Conservation (phyloP, 345 rosid genomes). For the Camelina neglecta region DNA sequence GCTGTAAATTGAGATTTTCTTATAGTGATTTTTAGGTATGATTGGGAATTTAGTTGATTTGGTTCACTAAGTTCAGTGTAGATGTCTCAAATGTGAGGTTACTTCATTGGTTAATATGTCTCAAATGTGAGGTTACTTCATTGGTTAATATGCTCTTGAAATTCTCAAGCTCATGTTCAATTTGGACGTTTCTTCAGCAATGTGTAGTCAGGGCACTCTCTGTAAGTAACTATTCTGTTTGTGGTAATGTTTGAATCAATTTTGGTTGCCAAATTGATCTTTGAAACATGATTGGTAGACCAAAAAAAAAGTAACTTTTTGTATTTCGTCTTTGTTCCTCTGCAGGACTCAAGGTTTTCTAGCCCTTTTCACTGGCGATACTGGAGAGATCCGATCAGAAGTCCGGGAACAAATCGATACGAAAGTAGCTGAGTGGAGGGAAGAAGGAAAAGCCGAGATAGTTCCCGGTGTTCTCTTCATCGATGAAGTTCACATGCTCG, state of each 20-base stretch:
- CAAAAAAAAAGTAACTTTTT: not conserved
- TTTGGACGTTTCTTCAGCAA: not conserved
- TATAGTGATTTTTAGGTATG: not conserved
- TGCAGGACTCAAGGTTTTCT: conserved; percentile 92
- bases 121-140: too few species aligned
- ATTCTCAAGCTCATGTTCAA: not conserved
- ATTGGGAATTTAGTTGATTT: not conserved
- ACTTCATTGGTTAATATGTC: not conserved
- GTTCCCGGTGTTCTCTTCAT: conserved; percentile 98
- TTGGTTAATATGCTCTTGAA: not conserved
- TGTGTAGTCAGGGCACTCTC: not conserved
- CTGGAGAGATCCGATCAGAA: conserved; percentile 96
- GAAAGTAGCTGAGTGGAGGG: conserved; percentile 98
- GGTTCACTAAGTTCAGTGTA: not conserved
- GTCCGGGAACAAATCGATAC: conserved; percentile 93
- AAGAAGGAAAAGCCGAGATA: conserved; percentile 96
- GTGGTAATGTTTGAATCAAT: not conserved
- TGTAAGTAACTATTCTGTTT: not conserved
- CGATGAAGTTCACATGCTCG: conserved; percentile 98
- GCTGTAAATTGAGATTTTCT: not conserved
- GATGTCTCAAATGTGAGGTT: not conserved
- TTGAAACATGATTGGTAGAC: not conserved
- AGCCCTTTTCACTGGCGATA: conserved; percentile 95
- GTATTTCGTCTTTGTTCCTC: conserved; percentile 22
- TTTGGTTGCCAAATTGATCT: not conserved